A percentile compares a stretch with the other conserved stretches of the same genome.
Evolutionary conservation across 2,329 filamentous ascomycete species (phyloP).

Genomic region (Teratosphaeriaceae sp.): DNA sequence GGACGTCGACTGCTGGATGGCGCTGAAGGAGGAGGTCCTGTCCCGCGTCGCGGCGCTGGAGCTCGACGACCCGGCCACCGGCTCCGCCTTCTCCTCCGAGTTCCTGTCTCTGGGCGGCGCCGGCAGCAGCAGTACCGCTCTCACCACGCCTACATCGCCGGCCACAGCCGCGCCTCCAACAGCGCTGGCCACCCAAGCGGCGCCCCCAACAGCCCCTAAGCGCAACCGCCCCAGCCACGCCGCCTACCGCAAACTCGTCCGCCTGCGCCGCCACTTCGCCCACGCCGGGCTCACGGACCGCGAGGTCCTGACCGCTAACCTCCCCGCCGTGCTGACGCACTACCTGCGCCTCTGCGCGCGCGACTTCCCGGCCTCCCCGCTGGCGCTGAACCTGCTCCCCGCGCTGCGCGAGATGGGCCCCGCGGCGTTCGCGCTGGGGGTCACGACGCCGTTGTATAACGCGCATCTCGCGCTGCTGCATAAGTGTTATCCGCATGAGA

Average conservation of each 20-base stretch:
- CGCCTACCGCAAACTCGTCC: neutral
- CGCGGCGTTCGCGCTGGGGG: conserved; percentile 64
- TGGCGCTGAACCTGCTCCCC: conserved; percentile 57
- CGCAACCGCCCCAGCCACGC: neutral
- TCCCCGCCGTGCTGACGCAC: conserved; percentile 16
- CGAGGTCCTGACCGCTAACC: conserved; percentile 9
- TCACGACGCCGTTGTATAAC: conserved; percentile 64
- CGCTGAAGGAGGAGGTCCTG: conserved; percentile 63
- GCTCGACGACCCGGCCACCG: neutral
- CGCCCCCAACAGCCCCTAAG: neutral
- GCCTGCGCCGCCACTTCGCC: neutral
- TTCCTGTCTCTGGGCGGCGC: too few relatives aligned
- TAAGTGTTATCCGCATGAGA: conserved; percentile 51
- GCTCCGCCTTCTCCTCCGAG: too few relatives aligned
- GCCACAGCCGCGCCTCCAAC: neutral
- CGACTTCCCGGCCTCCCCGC: conserved; percentile 54
- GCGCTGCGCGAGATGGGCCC: conserved; percentile 61
- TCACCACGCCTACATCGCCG: neutral
- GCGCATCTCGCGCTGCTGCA: conserved; percentile 57
- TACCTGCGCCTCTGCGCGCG: conserved; percentile 33
- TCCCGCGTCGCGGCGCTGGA: conserved; percentile 21
- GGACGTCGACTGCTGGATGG: conserved; percentile 60
- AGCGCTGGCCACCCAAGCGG: neutral
- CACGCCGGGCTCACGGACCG: conserved; percentile 3
- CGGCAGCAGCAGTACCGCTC: too few relatives aligned